Conservation (phyloP, 192 early-diverging fungal species). For the Chytriomyces sp. region DNA sequence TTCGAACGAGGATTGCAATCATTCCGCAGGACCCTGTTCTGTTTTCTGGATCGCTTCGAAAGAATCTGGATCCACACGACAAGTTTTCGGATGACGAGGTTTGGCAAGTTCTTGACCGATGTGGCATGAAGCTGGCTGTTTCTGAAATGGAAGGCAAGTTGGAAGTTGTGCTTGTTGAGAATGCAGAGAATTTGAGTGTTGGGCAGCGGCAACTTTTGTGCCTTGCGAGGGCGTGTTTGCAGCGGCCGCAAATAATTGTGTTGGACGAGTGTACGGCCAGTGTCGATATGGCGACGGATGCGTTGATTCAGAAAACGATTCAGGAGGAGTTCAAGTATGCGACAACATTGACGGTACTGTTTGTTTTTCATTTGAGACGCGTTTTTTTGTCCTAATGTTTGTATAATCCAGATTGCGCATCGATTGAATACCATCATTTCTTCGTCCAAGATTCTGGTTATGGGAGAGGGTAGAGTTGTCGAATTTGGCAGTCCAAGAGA, state of each 20-base stretch:
- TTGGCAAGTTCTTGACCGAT: conserved; percentile 70
- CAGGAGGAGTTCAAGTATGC: not conserved
- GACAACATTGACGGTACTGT: too few relatives aligned
- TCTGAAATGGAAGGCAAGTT: conserved; percentile 56
- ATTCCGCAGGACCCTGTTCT: conserved; percentile 79
- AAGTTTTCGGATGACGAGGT: conserved; percentile 64
- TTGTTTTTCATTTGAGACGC: too few relatives aligned
- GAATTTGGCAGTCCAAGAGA: conserved; percentile 79
- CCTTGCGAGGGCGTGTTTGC: conserved; percentile 55
- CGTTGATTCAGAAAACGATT: conserved; percentile 39
- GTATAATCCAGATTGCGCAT: too few relatives aligned
- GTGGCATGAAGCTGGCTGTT: conserved; percentile 61
- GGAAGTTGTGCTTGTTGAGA: conserved; percentile 70
- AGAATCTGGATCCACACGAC: conserved; percentile 78
- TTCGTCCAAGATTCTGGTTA: too few relatives aligned
- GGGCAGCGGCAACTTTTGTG: conserved; percentile 64
- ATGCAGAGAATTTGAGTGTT: conserved; percentile 42
- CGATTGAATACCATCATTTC: too few relatives aligned
- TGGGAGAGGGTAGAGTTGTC: conserved; percentile 73
- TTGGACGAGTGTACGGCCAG: conserved; percentile 49
- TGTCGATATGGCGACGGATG: conserved; percentile 56
- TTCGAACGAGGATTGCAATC: conserved; percentile 69
- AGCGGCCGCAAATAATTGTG: conserved; percentile 30
- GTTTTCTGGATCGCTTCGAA: conserved; percentile 70
- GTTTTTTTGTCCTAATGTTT: not conserved